Base-by-base conservation (phyloP, 805 yeast genomes). In the Metschnikowia arizonensis region DNA sequence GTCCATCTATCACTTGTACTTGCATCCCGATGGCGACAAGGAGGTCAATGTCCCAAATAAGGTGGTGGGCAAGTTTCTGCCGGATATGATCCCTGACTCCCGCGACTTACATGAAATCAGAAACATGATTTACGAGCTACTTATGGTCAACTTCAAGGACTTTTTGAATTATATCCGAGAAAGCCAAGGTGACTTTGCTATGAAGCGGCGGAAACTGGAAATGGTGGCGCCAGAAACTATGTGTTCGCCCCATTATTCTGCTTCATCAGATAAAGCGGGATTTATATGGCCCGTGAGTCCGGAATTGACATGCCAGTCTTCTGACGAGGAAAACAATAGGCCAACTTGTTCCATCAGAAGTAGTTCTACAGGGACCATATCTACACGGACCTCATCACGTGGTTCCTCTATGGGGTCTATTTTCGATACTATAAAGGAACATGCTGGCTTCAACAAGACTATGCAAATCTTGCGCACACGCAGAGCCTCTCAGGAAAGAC, bases 11-110 rank as follows among this genome's bases (percentile, higher is more conserved):
- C 47, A 51, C 30, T 50, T 46, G 25, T 69, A 61, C 50, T 45
- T 69, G 12, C 45, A 55, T n/a, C 55, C 56, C 4, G 62, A 65
- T 30, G 57, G 68, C 2, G 46, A 50, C 11, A 63, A 61, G 45
- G 73, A 69, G 44, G 57, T 69, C 45, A 69, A 69, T 40, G 43
- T 68, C 5, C 69, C 73, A 1, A 56, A 54, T 38, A 44, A 43
- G 23, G 44, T 62, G 33, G 61, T 57, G 41, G 50, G 47, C 26
- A 51, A 44, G 24, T 50, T 65, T 32, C 42, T 46, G 33, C 54
- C 56, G 21, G 48, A 55, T n/a, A 48, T 40, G 15, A 39, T 53
- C 21, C 72, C 69, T 4, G 40, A 42, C 3, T 34, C 29, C 4
- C 54, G 46, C 10, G 52, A 48, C 33, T 36, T 62, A 12, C 19